Evolutionary conservation across 1,284 basidiomycete genomes (phyloP).

Genomic region (Ceratobasidium sp.): DNA sequence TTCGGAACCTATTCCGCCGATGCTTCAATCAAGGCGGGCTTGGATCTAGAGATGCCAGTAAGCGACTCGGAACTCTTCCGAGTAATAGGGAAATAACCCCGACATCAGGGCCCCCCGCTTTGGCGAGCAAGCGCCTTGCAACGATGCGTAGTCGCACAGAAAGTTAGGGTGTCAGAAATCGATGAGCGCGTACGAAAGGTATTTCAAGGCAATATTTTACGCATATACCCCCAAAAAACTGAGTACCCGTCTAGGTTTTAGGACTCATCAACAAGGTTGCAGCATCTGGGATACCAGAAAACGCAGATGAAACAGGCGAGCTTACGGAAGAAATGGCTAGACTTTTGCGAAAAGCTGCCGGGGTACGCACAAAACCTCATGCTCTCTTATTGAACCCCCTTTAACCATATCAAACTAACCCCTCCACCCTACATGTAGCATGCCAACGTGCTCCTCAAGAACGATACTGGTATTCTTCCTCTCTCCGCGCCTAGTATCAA

Average conservation of each 20-base stretch:
- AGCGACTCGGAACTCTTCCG: conserved; percentile 45
- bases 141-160: conserved; percentile 54
- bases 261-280: conserved; percentile 18
- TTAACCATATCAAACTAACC: not conserved
- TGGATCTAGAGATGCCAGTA: conserved; percentile 73
- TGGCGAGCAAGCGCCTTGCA: conserved; percentile 17
- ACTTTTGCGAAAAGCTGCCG: conserved; percentile 63
- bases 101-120: conserved; percentile 48
- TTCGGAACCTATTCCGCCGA: conserved; percentile 74
- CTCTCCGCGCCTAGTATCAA: conserved; percentile 56
- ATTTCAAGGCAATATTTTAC: not conserved
- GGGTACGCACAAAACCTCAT: conserved; percentile 52
- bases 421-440: not conserved
- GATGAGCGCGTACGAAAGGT: conserved; percentile 57
- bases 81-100: conserved; percentile 58
- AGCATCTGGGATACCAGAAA: conserved; percentile 6
- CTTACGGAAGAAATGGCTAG: not conserved
- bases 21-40: conserved; percentile 69
- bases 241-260: not conserved
- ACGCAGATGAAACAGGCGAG: conserved; percentile 6
- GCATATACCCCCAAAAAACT: not conserved
- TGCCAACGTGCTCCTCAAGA: conserved; percentile 63
- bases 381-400: not conserved
- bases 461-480: conserved; percentile 62
- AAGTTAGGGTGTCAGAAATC: conserved; percentile 54